Base-by-base conservation (phyloP, 2,329 filamentous ascomycete genomes). In the Aspergillus uvarum region DNA sequence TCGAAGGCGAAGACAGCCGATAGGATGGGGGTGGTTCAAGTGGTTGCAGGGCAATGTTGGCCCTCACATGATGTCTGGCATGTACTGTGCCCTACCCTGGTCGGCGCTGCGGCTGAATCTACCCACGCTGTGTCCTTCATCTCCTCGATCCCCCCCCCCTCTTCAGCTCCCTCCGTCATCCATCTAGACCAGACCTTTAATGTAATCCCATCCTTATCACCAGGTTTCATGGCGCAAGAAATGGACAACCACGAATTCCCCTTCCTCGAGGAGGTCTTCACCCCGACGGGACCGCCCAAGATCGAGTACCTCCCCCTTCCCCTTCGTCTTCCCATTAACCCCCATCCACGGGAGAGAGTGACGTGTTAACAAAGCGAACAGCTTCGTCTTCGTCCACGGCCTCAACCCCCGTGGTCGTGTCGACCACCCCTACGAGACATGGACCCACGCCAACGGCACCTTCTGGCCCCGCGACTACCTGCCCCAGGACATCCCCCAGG, bases 391-490 rank as follows among this genome's bases (percentile, higher is more conserved):
- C 48, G 71, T 73, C 22, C 71, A 73, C 47, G 71, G 71, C 1
- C 63, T 73, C 32, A 73, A 73, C 32, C 70, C 71, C 48, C 66
- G 65, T 26, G 70, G 70, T 32, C 67, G 68, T 35, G 66, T 67
- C 51, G 70, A 73, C 51, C 71, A 75, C 51, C 68, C 71, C 12
- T 71, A 71, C 54, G 59, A 70, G 16, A 75, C 73, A 35, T 75
- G 72, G 71, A 74, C 66, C 2, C 71, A 73, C 54, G 50, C 65
- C 51, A 70, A 70, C 21, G 67, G 64, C 31, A 69, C 60, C 8
- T 65, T 70, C 47, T 71, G 69, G 69, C 68, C 68, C 6, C 57
- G 60, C 22, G 69, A 71, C 29, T 64, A 64, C 11, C 66, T 71
- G 1, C 60, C 67, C 6, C 59, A 69, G 22, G 71, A 73, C 31